A percentile compares a stretch with the other conserved stretches of the same genome.
Evolutionary conservation across 148 eudicot species (phyloP).

Genomic region (Mesembryanthemum crystallinum): DNA sequence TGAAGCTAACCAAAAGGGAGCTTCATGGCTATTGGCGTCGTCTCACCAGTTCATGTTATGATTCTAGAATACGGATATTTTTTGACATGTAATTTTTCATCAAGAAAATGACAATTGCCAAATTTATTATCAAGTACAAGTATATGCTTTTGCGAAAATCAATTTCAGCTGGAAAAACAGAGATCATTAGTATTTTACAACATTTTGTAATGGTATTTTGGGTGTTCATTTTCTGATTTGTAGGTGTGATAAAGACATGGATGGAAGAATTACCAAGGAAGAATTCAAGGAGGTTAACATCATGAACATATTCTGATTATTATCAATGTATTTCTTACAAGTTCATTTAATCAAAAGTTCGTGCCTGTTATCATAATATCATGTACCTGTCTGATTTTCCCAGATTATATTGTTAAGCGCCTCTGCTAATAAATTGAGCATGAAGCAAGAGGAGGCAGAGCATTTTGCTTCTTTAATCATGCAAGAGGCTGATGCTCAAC

Average conservation of each 20-base stretch:
- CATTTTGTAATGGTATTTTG: too few relatives aligned
- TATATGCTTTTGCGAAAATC: background rate
- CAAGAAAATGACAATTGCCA: background rate
- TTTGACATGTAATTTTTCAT: conserved; percentile 36
- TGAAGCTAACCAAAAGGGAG: conserved; percentile 30
- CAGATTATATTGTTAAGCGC: conserved; percentile 34
- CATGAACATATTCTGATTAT: background rate
- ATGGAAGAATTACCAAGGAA: conserved; percentile 27
- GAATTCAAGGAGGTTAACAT: conserved; percentile 39
- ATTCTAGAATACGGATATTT: conserved; percentile 25
- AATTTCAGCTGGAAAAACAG: background rate
- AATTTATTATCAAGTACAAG: background rate
- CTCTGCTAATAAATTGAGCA: conserved; percentile 31
- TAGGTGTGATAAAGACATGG: conserved; percentile 42
- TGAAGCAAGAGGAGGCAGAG: conserved; percentile 32
- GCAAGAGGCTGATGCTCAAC: conserved; percentile 31
- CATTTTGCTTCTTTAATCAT: conserved; percentile 32
- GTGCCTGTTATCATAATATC: background rate
- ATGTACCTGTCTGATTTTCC: background rate
- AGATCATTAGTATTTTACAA: background rate
- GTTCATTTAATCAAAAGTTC: background rate
- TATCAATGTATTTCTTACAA: background rate
- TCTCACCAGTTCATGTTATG: conserved; percentile 24
- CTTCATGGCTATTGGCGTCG: conserved; percentile 28
- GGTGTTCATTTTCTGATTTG: background rate